Base-by-base conservation (phyloP, 2,329 filamentous ascomycete genomes). In the Lasiodiplodia citricola region DNA sequence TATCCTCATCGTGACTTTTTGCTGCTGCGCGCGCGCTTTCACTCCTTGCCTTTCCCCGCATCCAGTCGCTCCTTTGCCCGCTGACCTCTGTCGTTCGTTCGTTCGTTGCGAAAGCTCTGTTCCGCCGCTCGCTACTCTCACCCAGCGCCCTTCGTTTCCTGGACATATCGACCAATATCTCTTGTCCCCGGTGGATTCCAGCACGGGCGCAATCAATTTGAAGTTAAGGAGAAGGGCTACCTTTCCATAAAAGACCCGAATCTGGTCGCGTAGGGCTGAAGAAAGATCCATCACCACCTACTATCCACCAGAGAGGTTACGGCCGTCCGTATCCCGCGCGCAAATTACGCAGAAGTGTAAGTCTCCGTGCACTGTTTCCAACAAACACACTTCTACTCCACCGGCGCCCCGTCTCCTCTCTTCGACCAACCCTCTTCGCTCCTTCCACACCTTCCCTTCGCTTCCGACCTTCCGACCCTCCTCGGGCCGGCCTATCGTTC, bases 191-290 rank as follows among this genome's bases (percentile, higher is more conserved):
- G 66, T 54, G 66, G 66, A 68, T 55, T 44, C 54, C 38, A 67
- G 65, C 65, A 67, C 65, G 65, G 65, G 54, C 65, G 60, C 55
- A 51, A 51, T 67, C 65, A 67, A 67, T 67, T 56, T 58, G 55
- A 60, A 35, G 54, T 67, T 58, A 67, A 67, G 65, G 65, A 67
- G 65, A 51, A 67, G 65, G 65, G 14, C 41, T 50, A 21, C 21
- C 50, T 37, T 50, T 41, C 23, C 54, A 51, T 67, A 51, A 58
- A 58, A 67, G 65, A 28, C 28, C 60, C 60, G 60, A 52, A 64
- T 64, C 60, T 38, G 60, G 47, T 47, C 47, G 28, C 31, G 47
- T 64, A 64, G 60, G 60, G 60, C 60, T 64, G 60, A 64, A 52
- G 44, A 38, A 21, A 7, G 44, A 64, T 38, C 23, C 60, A 64